Percentiles rank a stretch among this genome's conserved stretches.
Conservation (phyloP, 164 flowering plant species). For the Litsea cubeba region DNA sequence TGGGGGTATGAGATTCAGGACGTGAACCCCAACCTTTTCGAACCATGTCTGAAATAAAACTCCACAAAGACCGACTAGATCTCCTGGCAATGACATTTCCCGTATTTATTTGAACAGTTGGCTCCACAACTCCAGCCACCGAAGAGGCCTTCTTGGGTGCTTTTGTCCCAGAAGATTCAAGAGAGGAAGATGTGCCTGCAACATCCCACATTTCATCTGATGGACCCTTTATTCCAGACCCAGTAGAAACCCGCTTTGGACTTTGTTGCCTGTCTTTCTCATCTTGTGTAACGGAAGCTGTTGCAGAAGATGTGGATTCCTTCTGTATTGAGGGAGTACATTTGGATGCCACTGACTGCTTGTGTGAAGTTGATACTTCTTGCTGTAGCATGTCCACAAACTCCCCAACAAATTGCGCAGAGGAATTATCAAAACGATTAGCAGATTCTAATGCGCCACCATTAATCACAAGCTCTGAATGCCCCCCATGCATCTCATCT, state of each 20-base stretch:
- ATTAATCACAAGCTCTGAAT: conserved; percentile 10
- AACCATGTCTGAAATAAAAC: conserved; percentile 50
- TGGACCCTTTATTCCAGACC: conserved; percentile 57
- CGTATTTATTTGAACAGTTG: background rate
- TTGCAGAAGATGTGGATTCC: conserved; percentile 26
- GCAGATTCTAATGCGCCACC: conserved; percentile 64
- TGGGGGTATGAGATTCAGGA: conserved; percentile 39
- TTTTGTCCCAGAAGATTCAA: conserved; percentile 29
- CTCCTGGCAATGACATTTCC: conserved; percentile 41
- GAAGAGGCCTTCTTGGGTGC: conserved; percentile 26
- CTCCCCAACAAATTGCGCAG: conserved; percentile 53
- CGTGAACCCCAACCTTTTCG: conserved; percentile 54
- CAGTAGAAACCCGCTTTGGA: conserved; percentile 35
- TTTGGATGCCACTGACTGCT: background rate
- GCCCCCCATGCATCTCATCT: conserved; percentile 14
- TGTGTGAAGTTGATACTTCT: conserved; percentile 26
- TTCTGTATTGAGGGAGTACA: conserved; percentile 30
- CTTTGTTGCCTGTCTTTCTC: conserved; percentile 21
- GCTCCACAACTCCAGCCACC: conserved; percentile 3
- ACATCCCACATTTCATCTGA: conserved; percentile 79
- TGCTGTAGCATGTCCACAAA: conserved; percentile 49
- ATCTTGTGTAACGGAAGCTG: conserved; percentile 12
- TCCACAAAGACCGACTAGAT: conserved; percentile 73
- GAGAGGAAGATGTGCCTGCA: conserved; percentile 31
- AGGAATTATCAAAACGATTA: conserved; percentile 44